Base-by-base conservation (phyloP, 495 filamentous ascomycete species). In the Lentithecium fluviatile region DNA sequence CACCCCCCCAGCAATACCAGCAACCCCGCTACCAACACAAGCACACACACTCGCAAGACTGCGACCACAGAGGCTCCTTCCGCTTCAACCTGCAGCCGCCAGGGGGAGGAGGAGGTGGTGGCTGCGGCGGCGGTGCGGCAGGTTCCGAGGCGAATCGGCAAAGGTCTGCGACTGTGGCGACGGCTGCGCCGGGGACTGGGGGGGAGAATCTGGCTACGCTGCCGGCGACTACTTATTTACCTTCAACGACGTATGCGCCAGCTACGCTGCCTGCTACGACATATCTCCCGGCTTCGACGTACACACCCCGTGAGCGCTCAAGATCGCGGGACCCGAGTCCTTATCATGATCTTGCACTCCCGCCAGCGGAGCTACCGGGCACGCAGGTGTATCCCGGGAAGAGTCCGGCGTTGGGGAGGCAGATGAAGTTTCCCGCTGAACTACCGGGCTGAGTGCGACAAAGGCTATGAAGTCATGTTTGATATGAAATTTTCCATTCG, bases 341-440 rank as follows among this genome's bases (percentile, higher is more conserved):
- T 6, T 20, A 43, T n/a, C 40, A 6, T 6, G 15, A 4, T 6
- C 19, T 43, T 20, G 40, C 40, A 13, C 40, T 15, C 4, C 15
- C 13, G 19, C 13, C 15, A 42, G 19, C 6, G 15, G 19, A 24
- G n/a, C 13, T 29, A 51, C 38, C 42, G 24, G 15, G 38, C 19
- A 17, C 34, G 26, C 46, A 15, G 45, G 13, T 21, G 20, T 13
- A 15, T 21, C 8, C 45, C 4, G 21, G 19, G 40, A 13, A 43
- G 13, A 43, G 21, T 25, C 45, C 12, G 7, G 45, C 7, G 15
- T 29, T 17, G 11, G 13, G 20, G 4, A 47, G 6, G 5, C 23
- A n/a, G 19, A 47, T 43, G 19, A 49, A 29, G 12, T 64, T 45
- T 36, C 20, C 47, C 25, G 61, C 55, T 38, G 61, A 64, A 32